Evolutionary conservation across 2,329 filamentous ascomycete species (phyloP), one percentile per base, ranked within the genome.

Genomic region (Fusarium sp.): DNA sequence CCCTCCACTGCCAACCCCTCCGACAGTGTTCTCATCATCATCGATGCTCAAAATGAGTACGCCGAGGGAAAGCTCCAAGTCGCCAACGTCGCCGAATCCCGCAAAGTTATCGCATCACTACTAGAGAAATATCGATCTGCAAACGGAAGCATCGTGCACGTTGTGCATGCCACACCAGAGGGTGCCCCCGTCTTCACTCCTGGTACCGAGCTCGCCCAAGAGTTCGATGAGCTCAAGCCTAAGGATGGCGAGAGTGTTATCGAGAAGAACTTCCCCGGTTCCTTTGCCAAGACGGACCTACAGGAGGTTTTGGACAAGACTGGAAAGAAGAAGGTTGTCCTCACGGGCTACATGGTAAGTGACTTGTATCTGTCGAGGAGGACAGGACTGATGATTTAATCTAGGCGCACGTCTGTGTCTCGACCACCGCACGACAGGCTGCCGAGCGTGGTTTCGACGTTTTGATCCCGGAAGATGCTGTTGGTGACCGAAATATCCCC

Each of bases 41-140:
- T 92, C 73, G 89, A 92, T 75, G 90, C 90, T 2, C 90, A 92
- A 73, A 91, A 91, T 74, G 90, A 92, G 78, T 92, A 90, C 67
- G 85, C 86, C 13, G 78, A 82, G 3, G 90, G 90, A 46, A 80
- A 83, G 6, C 83, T 92, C 1, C 82, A 84, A 22, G 86, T 89
- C 34, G 79, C 82, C 40, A 84, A 90, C 62, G 83, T 89, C 1
- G 73, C 80, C 0, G 65, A 80, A 6, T 88, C 86, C 7, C 85
- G 89, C 64, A 83, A 84, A 33, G 86, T 81, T 14, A 92, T 92
- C 60, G 80, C 83, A 0, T 73, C 78, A 0, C 80, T 92, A 1
- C 81, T 92, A 1, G 76, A 85, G 21, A 87, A 84, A 65, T 92
- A 92, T 77, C 85, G 90, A n/a, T 73, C 80, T 1, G 84, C 80